These are phyloP conservation scores for Solanum megistacrolobum DNA, from an alignment of 257 asterid species.

Conservation along the genomic window DNA sequence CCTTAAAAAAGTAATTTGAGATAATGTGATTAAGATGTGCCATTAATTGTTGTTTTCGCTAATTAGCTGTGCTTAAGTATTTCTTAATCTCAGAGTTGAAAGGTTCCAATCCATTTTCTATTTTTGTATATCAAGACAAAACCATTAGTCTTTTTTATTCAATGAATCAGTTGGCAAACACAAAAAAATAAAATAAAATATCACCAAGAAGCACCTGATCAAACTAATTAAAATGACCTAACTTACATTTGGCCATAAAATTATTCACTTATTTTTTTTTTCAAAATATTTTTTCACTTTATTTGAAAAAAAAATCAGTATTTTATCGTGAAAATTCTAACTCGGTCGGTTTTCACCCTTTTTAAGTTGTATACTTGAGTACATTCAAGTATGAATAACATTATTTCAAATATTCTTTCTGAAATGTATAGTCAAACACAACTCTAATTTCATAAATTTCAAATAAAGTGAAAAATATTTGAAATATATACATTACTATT, in stretches of 20 bases:
- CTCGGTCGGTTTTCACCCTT: background rate
- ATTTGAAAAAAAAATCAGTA: background rate
- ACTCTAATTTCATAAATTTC: background rate
- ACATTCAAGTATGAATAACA: background rate
- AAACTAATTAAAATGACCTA: background rate
- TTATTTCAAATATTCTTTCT: background rate
- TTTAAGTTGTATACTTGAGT: background rate
- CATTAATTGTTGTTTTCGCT: conserved; percentile 3
- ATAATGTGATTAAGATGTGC: background rate
- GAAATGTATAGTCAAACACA: background rate
- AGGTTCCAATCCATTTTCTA: conserved; percentile 5
- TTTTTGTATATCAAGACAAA: conserved; percentile 4
- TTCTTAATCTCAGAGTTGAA: background rate
- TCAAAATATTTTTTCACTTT: background rate
- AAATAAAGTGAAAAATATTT: background rate
- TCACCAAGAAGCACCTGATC: background rate
- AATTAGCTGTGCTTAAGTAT: background rate
- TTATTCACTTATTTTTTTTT: background rate
- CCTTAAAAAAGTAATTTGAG: conserved; percentile 1
- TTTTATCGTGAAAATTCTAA: background rate
- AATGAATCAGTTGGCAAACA: background rate
- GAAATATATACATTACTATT: background rate
- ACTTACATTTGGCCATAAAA: background rate
- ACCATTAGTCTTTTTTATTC: conserved; percentile 9
- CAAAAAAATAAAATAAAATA: background rate